Evolutionary conservation across 768 basidiomycete species (phyloP), one percentile per base, ranked within the genome.

Genomic region (Mycena haematopus): DNA sequence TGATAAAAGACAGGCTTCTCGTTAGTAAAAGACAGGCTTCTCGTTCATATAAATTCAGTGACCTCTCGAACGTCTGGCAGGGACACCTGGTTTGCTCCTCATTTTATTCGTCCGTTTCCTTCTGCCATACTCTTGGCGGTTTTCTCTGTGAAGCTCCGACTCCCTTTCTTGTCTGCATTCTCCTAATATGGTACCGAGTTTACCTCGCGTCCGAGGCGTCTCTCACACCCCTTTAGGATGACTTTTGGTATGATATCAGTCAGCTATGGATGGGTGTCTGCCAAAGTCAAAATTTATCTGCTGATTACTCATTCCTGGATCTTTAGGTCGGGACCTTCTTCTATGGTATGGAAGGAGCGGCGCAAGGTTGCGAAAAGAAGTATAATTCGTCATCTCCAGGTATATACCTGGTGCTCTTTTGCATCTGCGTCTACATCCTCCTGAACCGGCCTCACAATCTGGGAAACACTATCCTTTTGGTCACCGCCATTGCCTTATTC

Each of bases 401-500:
- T 13, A 70, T 75, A 25, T 75, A 75, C 65, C 63, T 69, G 14
- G 70, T 72, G 10, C 63, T 74, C 25, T 75, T 73, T 49, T 67
- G 68, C 29, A 72, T 75, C n/a, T 75, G 74, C 65, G 65, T 75
- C 36, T 68, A 72, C 54, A 66, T 73, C 17, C 71, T 75, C 19
- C 56, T 76, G 24, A 53, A 40, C 31, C 58, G 58, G 2, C 63
- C 63, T 0, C 42, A 62, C 58, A 57, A 71, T 71, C 57, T 68
- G 66, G 64, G 67, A 61, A 62, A 71, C 71, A 22, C 65, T 63
- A 27, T 72, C 17, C 65, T 75, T 17, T 55, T 76, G 13, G 65
- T 69, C 11, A 72, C 71, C 33, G 72, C 73, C 2, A 58, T 72
- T 31, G 59, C 68, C 17, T 71, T 75, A 69, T 75, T 74, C 47